Evolutionary conservation across 148 eudicot genomes (phyloP).

Genomic region (Rhododendron mucronatum): DNA sequence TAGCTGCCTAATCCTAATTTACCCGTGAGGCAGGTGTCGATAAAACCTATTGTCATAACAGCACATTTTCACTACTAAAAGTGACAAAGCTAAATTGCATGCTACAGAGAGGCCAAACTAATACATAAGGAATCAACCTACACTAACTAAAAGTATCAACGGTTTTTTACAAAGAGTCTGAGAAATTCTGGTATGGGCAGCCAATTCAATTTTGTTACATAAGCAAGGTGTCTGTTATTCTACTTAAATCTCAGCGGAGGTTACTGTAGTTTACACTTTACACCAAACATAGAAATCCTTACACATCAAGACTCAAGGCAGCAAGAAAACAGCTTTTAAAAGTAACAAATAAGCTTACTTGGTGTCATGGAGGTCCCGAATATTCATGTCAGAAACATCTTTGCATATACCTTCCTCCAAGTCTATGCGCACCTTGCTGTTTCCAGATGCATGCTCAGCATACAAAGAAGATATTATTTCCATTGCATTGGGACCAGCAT

Average conservation of each 20-base stretch:
- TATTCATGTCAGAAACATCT: constrained; percentile 57
- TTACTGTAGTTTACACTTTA: neutral
- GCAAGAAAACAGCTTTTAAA: neutral
- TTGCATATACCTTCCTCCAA: constrained; percentile 73
- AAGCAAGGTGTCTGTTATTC: neutral
- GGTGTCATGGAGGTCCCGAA: constrained; percentile 87
- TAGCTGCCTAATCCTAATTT: neutral
- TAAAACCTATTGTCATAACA: neutral
- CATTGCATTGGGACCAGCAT: constrained; percentile 96
- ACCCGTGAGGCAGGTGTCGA: neutral
- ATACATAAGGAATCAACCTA: too few species aligned
- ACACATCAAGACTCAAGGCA: neutral
- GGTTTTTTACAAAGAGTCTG: neutral
- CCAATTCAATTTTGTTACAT: neutral
- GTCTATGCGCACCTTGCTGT: constrained; percentile 81
- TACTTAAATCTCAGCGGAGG: neutral
- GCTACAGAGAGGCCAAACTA: too few species aligned
- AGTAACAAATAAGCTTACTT: constrained; percentile 45
- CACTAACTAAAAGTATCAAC: neutral
- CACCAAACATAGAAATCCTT: neutral
- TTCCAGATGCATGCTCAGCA: constrained; percentile 83
- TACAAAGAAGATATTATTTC: constrained; percentile 86
- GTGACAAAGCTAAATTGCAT: neutral
- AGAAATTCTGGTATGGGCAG: neutral
- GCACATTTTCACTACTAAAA: too few species aligned